These are phyloP conservation scores for Ascochyta rabiei DNA, from an alignment of 2,329 filamentous ascomycete species.

Conservation along the genomic window DNA sequence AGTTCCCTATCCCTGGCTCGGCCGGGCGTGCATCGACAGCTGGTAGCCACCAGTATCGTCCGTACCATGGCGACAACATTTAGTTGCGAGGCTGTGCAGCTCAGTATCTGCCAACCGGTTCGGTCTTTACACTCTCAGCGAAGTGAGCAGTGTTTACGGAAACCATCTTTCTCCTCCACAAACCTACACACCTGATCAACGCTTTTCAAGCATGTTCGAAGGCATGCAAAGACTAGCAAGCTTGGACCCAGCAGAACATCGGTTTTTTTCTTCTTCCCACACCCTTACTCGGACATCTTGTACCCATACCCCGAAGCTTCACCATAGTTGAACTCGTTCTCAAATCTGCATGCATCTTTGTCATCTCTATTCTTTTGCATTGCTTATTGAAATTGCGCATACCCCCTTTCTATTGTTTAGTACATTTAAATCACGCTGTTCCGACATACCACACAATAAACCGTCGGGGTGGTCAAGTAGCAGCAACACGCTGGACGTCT, in stretches of 20 bases:
- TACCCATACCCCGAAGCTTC: constrained; percentile 14
- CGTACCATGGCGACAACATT: constrained; percentile 30
- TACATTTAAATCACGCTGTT: constrained; percentile 23
- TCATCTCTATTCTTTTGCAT: constrained; percentile 17
- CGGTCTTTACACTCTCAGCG: neutral
- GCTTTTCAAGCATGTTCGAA: neutral
- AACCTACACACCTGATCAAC: neutral
- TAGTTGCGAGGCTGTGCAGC: constrained; percentile 6
- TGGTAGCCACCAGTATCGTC: constrained; percentile 37
- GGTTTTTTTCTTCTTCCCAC: constrained; percentile 1
- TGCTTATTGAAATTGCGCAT: constrained; percentile 31
- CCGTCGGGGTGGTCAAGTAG: neutral
- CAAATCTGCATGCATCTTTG: constrained; percentile 12
- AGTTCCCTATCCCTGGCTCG: constrained; percentile 30
- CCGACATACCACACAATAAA: constrained; percentile 1
- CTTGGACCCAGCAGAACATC: neutral
- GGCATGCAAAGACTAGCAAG: neutral
- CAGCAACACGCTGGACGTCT: constrained; percentile 13
- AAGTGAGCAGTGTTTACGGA: neutral
- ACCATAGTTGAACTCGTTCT: constrained; percentile 2
- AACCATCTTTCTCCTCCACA: neutral
- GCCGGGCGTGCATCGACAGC: constrained; percentile 46
- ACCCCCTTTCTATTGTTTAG: constrained; percentile 31
- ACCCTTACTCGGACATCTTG: constrained; percentile 8
- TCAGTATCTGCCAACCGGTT: neutral